Base-by-base conservation (phyloP, 768 basidiomycete species). In the Phanerodontia chrysosporium region DNA sequence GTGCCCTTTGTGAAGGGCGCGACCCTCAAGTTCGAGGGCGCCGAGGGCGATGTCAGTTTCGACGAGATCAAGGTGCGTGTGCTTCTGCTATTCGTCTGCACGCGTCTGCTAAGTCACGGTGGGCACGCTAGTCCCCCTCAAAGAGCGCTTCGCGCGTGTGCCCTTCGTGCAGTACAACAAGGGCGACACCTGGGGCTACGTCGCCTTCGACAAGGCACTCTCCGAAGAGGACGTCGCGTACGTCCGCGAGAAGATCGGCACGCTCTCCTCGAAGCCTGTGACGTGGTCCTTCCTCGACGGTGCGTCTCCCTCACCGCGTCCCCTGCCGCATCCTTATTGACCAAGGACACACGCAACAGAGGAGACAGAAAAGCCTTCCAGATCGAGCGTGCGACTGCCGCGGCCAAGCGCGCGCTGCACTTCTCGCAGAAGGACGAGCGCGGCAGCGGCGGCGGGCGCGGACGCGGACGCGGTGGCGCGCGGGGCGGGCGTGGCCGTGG, bases 351-450 rank as follows among this genome's bases (percentile, higher is more conserved):
- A 12, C 22, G 30, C 22, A 62, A 51, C 65, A 89, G 90, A 90
- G 78, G 83, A 84, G 25, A 83, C 83, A 49, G 89, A 91, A 65
- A 86, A 84, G 65, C 74, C 1, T 90, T 90, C 74, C 86, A 88
- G 66, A 75, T 90, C 28, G 85, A 90, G 67, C 86, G 90, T 12
- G 89, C 89, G 1, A 81, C 86, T 61, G 76, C 79, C 18, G 85
- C 87, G 3, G 90, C 89, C 1, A 81, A 79, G 63, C 78, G 77
- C 4, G 71, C 67, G 13, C 67, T 73, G 28, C 67, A 65, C 78
- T 76, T 58, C 75, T 74, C 71, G 74, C 64, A 65, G 51, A 59
- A 59, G 71, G 78, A 27, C n/a, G 55, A 51, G 1, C 76, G 80
- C 3, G 76, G 82, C 3, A 80, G 83, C 2, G 78, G 81, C 0